Evolutionary conservation across 441 rosid species (phyloP).

Genomic region (Corymbia calophylla): DNA sequence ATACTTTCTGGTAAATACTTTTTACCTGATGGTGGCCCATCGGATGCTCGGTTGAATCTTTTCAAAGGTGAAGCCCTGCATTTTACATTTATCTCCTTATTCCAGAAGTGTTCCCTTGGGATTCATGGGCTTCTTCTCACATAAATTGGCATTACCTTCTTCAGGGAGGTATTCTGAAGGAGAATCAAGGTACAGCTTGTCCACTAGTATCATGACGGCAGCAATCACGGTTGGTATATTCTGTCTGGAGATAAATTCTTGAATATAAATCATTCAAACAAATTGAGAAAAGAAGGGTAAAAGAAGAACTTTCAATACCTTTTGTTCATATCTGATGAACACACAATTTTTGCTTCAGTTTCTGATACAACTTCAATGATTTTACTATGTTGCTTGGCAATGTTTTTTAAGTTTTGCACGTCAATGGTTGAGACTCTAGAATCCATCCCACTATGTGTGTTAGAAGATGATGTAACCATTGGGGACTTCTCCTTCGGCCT

Average conservation of each 20-base stretch:
- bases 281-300: not conserved
- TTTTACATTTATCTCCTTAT: not conserved
- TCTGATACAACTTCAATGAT: not conserved
- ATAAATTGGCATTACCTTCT: not conserved
- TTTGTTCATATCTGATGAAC: not conserved
- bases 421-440: not conserved
- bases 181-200: constrained; percentile 48
- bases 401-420: not conserved
- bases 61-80: constrained; percentile 29
- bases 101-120: not conserved
- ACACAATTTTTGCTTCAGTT: not conserved
- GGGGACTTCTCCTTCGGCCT: not conserved
- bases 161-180: constrained; percentile 55
- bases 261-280: not conserved
- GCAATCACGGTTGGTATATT: constrained; percentile 31
- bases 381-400: not conserved
- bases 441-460: not conserved
- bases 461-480: not conserved
- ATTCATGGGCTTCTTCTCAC: not conserved
- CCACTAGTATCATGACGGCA: constrained; percentile 20
- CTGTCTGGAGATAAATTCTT: not conserved
- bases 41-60: constrained; percentile 46
- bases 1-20: constrained; percentile 66
- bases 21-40: constrained; percentile 35
- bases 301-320: not conserved